Percentiles rank a stretch among this genome's conserved stretches.
Conservation (phyloP, 192 early-diverging fungal genomes). For the Endogone sp. region DNA sequence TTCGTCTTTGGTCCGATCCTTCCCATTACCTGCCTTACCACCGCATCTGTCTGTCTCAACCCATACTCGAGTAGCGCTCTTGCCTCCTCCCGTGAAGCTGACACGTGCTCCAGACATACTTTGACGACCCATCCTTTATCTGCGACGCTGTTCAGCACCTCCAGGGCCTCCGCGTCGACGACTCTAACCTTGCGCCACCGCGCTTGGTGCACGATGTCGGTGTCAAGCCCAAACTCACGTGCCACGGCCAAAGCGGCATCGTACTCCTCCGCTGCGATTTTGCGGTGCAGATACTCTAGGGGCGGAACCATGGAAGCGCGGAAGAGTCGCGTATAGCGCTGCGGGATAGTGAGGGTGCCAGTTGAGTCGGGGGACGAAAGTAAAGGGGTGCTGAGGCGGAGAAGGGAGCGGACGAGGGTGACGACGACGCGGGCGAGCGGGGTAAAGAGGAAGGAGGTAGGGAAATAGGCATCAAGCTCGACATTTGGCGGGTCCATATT, state of each 20-base stretch:
- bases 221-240: slow-evolving; percentile 39
- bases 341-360: background rate
- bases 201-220: slow-evolving; percentile 60
- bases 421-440: background rate
- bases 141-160: slow-evolving; percentile 41
- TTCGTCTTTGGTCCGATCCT: background rate
- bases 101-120: slow-evolving; percentile 38
- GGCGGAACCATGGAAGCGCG: background rate
- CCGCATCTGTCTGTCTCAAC: slow-evolving; percentile 39
- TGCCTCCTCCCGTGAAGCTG: slow-evolving; percentile 24
- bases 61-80: slow-evolving; percentile 49
- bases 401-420: background rate
- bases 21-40: slow-evolving; percentile 28
- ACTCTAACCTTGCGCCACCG: slow-evolving; percentile 40
- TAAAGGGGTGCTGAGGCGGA: background rate
- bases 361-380: no score
- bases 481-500: background rate
- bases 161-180: slow-evolving; percentile 26
- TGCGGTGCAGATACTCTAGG: background rate
- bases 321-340: background rate
- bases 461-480: background rate
- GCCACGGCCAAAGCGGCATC: slow-evolving; percentile 55
- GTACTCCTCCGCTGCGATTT: slow-evolving; percentile 43
- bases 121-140: slow-evolving; percentile 59
- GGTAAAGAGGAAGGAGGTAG: background rate